These are phyloP conservation scores for Arthroderma sp. DNA, from an alignment of 2,329 filamentous ascomycete species.

Conservation along the genomic window DNA sequence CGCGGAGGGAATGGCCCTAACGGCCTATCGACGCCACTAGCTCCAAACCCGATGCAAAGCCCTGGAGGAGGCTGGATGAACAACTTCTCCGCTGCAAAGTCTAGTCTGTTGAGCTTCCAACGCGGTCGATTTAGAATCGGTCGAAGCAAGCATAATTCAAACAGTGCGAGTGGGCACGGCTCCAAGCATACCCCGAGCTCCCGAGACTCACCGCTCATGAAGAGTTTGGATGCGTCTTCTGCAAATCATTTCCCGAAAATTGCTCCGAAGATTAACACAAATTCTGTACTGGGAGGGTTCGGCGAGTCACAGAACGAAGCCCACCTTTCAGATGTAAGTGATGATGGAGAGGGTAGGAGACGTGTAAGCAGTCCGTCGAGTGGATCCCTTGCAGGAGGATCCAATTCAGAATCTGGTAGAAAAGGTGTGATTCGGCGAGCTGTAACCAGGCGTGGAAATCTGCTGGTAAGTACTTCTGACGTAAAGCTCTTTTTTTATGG, in stretches of 20 bases:
- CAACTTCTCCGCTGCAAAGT: constrained; percentile 55
- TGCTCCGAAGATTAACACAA: constrained; percentile 33
- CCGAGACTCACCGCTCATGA: constrained; percentile 58
- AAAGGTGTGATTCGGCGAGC: constrained; percentile 67
- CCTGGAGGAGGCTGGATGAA: constrained; percentile 51
- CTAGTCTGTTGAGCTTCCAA: constrained; percentile 69
- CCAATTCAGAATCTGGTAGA: constrained; percentile 40
- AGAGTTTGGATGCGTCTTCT: constrained; percentile 40
- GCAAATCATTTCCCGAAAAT: constrained; percentile 44
- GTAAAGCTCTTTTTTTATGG: background rate
- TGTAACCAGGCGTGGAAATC: constrained; percentile 76
- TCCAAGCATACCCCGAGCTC: constrained; percentile 57
- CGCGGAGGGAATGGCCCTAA: constrained; percentile 43
- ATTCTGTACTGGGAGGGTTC: constrained; percentile 68
- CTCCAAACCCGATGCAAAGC: constrained; percentile 36
- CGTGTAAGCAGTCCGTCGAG: constrained; percentile 19
- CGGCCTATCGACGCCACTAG: constrained; percentile 31
- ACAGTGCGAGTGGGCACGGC: constrained; percentile 56
- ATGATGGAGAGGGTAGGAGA: constrained; percentile 53
- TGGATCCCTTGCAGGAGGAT: constrained; percentile 13
- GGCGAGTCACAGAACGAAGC: constrained; percentile 83
- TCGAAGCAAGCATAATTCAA: constrained; percentile 52
- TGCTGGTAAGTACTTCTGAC: constrained; percentile 51
- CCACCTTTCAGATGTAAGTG: constrained; percentile 64
- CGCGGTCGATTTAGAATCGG: constrained; percentile 45